These are phyloP conservation scores for Pisolithus tinctorius DNA, from an alignment of 768 basidiomycete genomes.

Conservation along the genomic window DNA sequence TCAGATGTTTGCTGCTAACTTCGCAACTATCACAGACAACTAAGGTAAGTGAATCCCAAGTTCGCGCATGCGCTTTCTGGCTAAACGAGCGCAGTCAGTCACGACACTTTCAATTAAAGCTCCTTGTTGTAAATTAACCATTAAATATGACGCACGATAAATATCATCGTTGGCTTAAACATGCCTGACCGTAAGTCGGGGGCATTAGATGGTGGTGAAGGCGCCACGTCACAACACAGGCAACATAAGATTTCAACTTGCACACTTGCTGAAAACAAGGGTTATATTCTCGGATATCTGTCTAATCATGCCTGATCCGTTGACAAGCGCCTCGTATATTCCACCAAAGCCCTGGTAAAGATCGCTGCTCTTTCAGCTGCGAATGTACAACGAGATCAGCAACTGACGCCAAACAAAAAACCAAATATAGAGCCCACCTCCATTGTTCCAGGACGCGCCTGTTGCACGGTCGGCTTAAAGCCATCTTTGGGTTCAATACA, in stretches of 20 bases:
- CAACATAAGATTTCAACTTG: no score
- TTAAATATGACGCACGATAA: not conserved
- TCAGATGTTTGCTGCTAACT: constrained; percentile 8
- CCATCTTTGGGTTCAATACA: no score
- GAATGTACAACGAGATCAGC: not conserved
- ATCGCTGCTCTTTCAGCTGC: not conserved
- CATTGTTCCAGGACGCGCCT: constrained; percentile 82
- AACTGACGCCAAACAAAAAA: not conserved
- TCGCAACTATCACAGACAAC: constrained; percentile 6
- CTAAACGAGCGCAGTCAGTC: not conserved
- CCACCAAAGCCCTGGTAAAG: constrained; percentile 6
- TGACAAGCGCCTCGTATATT: constrained; percentile 25
- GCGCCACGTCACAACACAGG: no score
- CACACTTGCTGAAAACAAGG: no score
- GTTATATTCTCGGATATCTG: not conserved
- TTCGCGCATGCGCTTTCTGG: not conserved
- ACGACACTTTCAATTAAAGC: not conserved
- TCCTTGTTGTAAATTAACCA: not conserved
- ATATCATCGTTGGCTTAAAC: not conserved
- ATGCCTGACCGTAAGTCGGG: no score
- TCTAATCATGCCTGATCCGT: constrained; percentile 8
- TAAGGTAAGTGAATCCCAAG: not conserved
- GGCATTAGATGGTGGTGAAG: no score
- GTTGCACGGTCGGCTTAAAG: constrained; percentile 48
- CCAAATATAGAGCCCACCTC: constrained; percentile 38